A percentile compares a stretch with the other conserved stretches of the same genome.
These are phyloP conservation scores for Cyberlindnera galapagoensis DNA, from an alignment of 805 yeast species.

Conservation along the genomic window DNA sequence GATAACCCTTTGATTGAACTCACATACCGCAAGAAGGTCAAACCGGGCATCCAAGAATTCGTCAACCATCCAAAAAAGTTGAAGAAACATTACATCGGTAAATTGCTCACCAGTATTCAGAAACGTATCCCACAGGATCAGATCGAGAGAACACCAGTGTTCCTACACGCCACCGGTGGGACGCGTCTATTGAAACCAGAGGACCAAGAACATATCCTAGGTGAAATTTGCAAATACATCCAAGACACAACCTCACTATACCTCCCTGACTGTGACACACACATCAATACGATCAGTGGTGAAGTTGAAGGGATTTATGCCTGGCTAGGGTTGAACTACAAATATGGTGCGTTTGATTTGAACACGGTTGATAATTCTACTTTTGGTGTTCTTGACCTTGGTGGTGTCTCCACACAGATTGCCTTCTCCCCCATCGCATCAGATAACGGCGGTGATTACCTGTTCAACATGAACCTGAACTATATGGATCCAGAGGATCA, in stretches of 20 bases:
- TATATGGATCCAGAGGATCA: conserved; percentile 24
- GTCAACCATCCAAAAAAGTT: conserved; percentile 40
- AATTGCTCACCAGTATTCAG: conserved; percentile 41
- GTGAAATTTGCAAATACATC: conserved; percentile 44
- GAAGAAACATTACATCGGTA: conserved; percentile 44
- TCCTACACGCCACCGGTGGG: conserved; percentile 67
- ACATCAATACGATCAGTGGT: conserved; percentile 55
- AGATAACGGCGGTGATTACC: conserved; percentile 35
- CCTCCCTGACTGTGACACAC: conserved; percentile 56
- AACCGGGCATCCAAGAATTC: conserved; percentile 54
- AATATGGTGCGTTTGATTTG: conserved; percentile 36
- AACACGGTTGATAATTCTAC: conserved; percentile 35
- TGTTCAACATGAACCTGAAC: conserved; percentile 40
- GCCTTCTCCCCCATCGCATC: conserved; percentile 46
- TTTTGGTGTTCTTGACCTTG: conserved; percentile 92
- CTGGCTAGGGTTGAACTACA: conserved; percentile 58
- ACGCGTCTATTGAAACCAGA: conserved; percentile 51
- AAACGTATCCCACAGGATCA: conserved; percentile 54
- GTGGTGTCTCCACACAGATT: conserved; percentile 90
- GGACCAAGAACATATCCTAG: conserved; percentile 40
- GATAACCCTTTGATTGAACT: conserved; percentile 12
- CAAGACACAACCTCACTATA: conserved; percentile 40
- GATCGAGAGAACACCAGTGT: conserved; percentile 57
- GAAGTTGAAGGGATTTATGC: conserved; percentile 62
- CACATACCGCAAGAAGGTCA: conserved; percentile 24